phyloP scores from a whole-genome alignment of 352 stramenopile species.

The Poterioochromonas sp. region DNA sequence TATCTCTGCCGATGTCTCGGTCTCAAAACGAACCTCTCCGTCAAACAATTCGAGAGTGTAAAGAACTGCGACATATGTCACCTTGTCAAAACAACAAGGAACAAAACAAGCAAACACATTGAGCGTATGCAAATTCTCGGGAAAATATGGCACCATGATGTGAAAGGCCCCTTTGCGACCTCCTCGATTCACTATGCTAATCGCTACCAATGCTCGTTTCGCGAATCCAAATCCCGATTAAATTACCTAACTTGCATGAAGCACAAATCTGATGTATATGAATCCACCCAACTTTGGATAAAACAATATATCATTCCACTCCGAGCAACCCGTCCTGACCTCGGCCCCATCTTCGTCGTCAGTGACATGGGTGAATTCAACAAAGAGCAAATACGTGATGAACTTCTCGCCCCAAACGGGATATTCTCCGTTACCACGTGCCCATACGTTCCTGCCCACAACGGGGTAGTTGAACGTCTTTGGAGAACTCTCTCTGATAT shows the following conservation, averaged over 20 bases:
- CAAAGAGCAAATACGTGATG: conserved; percentile 24
- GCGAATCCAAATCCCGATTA: conserved; percentile 29
- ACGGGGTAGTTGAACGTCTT: conserved; percentile 25
- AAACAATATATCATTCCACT: conserved; percentile 30
- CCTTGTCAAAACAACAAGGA: conserved; percentile 27
- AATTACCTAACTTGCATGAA: conserved; percentile 29
- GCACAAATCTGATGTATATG: conserved; percentile 28
- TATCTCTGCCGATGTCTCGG: conserved; percentile 24
- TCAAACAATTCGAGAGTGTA: conserved; percentile 28
- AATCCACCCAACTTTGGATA: conserved; percentile 26
- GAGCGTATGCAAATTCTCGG: conserved; percentile 25
- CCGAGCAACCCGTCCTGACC: conserved; percentile 9
- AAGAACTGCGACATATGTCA: conserved; percentile 17
- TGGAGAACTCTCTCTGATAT: conserved; percentile 21
- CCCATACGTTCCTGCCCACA: conserved; percentile 18
- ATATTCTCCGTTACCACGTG: conserved; percentile 27
- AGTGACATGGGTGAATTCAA: conserved; percentile 30
- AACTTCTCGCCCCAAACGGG: conserved; percentile 23
- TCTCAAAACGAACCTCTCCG: conserved; percentile 27
- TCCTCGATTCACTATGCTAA: conserved; percentile 27
- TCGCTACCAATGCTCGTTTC: conserved; percentile 28
- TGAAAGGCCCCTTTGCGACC: conserved; percentile 16
- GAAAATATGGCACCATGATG: conserved; percentile 30
- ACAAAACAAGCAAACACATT: conserved; percentile 26
- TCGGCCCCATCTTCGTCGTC: conserved; percentile 20